Evolutionary conservation across 441 rosid genomes (phyloP).

Genomic region (Populus hybrid): DNA sequence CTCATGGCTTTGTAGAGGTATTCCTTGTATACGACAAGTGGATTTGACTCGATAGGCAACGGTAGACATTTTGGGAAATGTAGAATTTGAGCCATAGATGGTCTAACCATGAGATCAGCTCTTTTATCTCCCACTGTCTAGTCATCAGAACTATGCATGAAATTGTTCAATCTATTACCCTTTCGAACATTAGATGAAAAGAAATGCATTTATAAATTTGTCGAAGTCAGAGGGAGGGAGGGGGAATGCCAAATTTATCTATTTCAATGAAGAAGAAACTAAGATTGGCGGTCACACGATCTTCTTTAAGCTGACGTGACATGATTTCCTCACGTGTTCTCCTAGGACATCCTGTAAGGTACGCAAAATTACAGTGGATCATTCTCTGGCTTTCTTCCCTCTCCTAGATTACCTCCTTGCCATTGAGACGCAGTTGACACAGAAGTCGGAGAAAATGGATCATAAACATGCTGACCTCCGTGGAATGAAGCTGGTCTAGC

Average conservation of each 20-base stretch:
- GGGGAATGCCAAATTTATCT: too few species aligned
- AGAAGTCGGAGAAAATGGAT: conserved; percentile 84
- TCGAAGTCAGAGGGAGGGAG: too few species aligned
- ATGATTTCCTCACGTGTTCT: too few species aligned
- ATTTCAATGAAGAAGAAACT: too few species aligned
- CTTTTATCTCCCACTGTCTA: neutral
- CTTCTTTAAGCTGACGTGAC: too few species aligned
- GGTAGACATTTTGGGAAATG: too few species aligned
- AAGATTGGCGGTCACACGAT: too few species aligned
- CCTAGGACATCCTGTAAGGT: too few species aligned
- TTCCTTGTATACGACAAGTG: neutral
- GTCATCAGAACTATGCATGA: neutral
- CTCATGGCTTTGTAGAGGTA: neutral
- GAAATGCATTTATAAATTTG: too few species aligned
- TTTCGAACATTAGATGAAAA: too few species aligned
- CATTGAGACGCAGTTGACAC: conserved; percentile 37
- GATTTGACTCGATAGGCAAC: too few species aligned
- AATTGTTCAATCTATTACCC: conserved; percentile 9
- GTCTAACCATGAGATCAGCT: neutral
- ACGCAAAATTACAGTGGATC: conserved; percentile 27
- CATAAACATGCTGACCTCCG: conserved; percentile 63
- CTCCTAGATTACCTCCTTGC: conserved; percentile 29
- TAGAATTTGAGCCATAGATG: neutral
- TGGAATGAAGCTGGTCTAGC: conserved; percentile 23
- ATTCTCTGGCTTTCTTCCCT: conserved; percentile 37